These are phyloP conservation scores for Magnaporthales sp. DNA, from an alignment of 2,329 filamentous ascomycete genomes.

Conservation along the genomic window DNA sequence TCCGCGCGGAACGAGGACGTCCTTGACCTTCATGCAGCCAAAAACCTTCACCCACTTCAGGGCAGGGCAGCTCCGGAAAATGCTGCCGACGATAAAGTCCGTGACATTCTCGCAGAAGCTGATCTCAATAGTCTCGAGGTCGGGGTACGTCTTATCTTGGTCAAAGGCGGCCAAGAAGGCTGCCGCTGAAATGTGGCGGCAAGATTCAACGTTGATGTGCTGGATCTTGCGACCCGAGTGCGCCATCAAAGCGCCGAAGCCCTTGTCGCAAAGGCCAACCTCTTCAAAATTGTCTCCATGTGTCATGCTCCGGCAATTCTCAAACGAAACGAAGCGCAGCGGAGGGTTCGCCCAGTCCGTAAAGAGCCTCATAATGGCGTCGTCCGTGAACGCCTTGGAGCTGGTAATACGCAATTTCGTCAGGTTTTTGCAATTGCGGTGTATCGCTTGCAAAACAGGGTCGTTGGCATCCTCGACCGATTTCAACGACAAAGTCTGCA, in stretches of 20 bases:
- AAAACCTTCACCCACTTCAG: slow-evolving; percentile 53
- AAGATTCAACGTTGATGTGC: slow-evolving; percentile 70
- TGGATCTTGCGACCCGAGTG: slow-evolving; percentile 65
- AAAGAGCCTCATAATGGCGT: slow-evolving; percentile 65
- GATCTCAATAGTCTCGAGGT: slow-evolving; percentile 64
- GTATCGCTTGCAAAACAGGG: slow-evolving; percentile 60
- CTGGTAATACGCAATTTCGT: slow-evolving; percentile 74
- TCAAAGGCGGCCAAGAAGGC: slow-evolving; percentile 70
- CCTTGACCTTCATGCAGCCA: slow-evolving; percentile 54
- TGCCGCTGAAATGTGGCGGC: slow-evolving; percentile 66
- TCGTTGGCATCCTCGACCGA: slow-evolving; percentile 60
- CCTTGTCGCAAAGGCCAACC: slow-evolving; percentile 66
- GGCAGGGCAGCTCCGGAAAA: slow-evolving; percentile 56
- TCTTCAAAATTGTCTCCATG: slow-evolving; percentile 45
- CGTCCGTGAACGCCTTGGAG: slow-evolving; percentile 68
- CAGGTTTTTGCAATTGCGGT: slow-evolving; percentile 58
- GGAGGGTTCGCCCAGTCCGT: slow-evolving; percentile 65
- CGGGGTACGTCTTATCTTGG: slow-evolving; percentile 51
- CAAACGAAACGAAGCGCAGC: slow-evolving; percentile 63
- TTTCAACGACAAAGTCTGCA: slow-evolving; percentile 73
- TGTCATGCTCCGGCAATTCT: slow-evolving; percentile 54
- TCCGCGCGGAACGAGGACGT: slow-evolving; percentile 43
- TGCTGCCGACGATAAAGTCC: slow-evolving; percentile 52
- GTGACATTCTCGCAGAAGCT: slow-evolving; percentile 66
- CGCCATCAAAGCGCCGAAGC: slow-evolving; percentile 73